Percentiles rank a stretch among this genome's conserved stretches.
phyloP scores from a whole-genome alignment of 169 alveolate species.

The Cryptosporidium tyzzeri region DNA sequence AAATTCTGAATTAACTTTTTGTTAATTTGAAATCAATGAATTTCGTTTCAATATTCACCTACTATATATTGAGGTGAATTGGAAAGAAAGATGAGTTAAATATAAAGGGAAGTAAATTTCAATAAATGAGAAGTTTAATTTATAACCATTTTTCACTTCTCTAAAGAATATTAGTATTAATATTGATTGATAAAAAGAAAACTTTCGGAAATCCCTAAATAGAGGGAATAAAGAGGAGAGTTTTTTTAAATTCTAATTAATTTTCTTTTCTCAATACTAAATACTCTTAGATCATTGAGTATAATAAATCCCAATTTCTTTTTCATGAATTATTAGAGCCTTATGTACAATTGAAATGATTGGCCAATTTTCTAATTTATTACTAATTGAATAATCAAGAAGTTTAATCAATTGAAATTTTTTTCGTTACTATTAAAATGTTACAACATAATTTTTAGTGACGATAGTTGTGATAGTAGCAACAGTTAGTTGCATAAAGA shows the following conservation, averaged over 20 bases:
- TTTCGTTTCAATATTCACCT: background rate
- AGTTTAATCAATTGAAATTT: background rate
- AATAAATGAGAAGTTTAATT: background rate
- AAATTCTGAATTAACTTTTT: no score
- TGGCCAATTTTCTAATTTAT: background rate
- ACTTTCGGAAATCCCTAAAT: background rate
- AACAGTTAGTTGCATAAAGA: no score
- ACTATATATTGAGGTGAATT: background rate
- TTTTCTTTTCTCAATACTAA: background rate
- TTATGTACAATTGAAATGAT: background rate
- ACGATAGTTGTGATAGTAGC: no score
- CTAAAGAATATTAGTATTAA: background rate
- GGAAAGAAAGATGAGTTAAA: background rate
- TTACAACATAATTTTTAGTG: no score
- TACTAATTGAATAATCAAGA: background rate
- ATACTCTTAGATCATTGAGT: background rate
- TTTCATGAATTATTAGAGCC: background rate
- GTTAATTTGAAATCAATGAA: background rate
- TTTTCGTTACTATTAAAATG: background rate
- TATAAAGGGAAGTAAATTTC: background rate
- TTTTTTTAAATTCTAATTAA: background rate
- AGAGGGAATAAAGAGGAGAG: background rate
- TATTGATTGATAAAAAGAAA: background rate
- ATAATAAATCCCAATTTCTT: background rate
- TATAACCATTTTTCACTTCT: background rate